Evolutionary conservation across 768 basidiomycete species (phyloP).

Genomic region (Serendipita sp.): DNA sequence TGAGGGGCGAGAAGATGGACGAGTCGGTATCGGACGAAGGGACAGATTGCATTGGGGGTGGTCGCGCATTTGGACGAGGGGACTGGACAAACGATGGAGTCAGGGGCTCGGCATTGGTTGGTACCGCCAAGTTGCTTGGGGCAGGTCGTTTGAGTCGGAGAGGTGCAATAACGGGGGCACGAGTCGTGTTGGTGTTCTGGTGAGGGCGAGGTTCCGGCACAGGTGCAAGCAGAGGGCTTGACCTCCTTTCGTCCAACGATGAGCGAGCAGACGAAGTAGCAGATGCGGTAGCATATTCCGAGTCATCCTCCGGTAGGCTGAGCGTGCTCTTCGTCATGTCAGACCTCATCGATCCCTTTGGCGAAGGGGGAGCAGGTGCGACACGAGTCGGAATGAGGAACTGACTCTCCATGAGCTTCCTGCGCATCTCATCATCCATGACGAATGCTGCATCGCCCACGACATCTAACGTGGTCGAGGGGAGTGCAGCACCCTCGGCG

Average conservation of each 20-base stretch:
- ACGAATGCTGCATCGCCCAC: background rate
- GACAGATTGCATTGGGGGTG: background rate
- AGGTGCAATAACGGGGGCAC: background rate
- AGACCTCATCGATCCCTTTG: background rate
- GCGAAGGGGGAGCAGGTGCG: background rate
- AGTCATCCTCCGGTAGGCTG: background rate
- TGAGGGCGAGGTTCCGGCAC: background rate
- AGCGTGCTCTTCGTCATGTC: background rate
- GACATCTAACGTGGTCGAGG: background rate
- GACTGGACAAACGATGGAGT: background rate
- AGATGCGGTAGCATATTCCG: background rate
- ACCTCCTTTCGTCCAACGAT: background rate
- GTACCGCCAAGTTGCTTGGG: background rate
- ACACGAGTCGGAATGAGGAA: background rate
- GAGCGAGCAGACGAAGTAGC: constrained; percentile 2
- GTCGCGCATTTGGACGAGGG: background rate
- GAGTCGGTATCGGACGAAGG: background rate
- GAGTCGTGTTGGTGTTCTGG: background rate
- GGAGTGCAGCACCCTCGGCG: background rate
- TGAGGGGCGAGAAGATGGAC: background rate
- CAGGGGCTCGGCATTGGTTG: background rate
- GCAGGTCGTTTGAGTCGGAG: background rate
- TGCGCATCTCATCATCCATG: background rate
- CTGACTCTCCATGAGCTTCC: constrained; percentile 4
- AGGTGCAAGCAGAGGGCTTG: background rate